Percentiles rank a stretch among this genome's conserved stretches.
Conservation (phyloP, 139 green algal species). For the Chlorella sp. region DNA sequence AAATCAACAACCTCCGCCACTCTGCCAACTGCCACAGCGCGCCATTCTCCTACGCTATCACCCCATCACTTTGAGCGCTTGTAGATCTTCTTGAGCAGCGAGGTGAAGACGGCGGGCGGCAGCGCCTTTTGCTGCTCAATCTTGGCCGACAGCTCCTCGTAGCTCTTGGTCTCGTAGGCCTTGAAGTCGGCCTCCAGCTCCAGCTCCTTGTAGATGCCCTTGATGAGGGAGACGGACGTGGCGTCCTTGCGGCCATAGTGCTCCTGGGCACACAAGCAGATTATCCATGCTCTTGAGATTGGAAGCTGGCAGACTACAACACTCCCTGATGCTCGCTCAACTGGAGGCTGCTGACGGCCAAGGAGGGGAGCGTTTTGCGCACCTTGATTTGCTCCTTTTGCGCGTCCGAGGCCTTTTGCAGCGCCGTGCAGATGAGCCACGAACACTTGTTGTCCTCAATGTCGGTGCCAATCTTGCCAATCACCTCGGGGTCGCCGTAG, state of each 20-base stretch:
- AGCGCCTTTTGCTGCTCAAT: constrained; percentile 80
- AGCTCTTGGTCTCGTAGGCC: constrained; percentile 77
- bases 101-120: constrained; percentile 76
- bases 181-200: constrained; percentile 75
- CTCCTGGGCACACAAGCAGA: constrained; percentile 35
- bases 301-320: not conserved
- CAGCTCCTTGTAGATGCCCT: constrained; percentile 85
- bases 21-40: too few relatives aligned
- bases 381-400: constrained; percentile 83
- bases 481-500: constrained; percentile 86
- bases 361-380: not conserved
- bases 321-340: not conserved
- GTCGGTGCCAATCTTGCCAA: constrained; percentile 98
- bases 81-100: constrained; percentile 94
- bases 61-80: constrained; percentile 82
- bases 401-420: constrained; percentile 63
- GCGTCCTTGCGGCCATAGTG: constrained; percentile 87
- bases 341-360: not conserved
- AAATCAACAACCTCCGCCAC: too few relatives aligned
- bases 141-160: constrained; percentile 40
- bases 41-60: too few relatives aligned
- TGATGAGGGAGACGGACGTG: constrained; percentile 67
- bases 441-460: constrained; percentile 99
- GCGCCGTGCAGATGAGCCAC: constrained; percentile 93
- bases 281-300: not conserved